Conservation (phyloP, 2,329 filamentous ascomycete species). For the Xylariaceae sp. region DNA sequence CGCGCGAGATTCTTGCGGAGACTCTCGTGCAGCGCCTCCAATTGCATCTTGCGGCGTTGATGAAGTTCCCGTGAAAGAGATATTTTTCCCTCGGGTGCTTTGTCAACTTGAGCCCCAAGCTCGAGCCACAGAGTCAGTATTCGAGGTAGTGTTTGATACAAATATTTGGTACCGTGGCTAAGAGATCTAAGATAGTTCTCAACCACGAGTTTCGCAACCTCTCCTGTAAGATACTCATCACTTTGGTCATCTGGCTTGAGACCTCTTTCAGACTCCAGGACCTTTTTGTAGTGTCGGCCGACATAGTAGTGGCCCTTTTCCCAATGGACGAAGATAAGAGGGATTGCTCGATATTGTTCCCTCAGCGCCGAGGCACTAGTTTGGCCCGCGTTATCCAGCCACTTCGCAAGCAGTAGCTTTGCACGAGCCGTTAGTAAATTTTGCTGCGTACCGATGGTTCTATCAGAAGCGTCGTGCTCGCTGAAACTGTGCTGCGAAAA, state of each 20-base stretch:
- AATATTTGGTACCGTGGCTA: slow-evolving; percentile 86
- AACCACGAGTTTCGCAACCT: slow-evolving; percentile 78
- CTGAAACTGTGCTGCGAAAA: slow-evolving; percentile 52
- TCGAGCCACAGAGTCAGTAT: slow-evolving; percentile 93
- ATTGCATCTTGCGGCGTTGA: slow-evolving; percentile 57
- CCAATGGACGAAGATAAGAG: slow-evolving; percentile 69
- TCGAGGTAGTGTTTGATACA: slow-evolving; percentile 90
- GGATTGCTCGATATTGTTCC: slow-evolving; percentile 76
- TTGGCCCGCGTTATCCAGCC: slow-evolving; percentile 93
- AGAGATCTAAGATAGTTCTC: slow-evolving; percentile 90
- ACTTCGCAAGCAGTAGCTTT: slow-evolving; percentile 86
- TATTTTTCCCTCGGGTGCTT: slow-evolving; percentile 52
- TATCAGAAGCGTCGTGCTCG: slow-evolving; percentile 38
- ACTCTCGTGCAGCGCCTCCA: slow-evolving; percentile 67
- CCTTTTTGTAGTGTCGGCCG: slow-evolving; percentile 94
- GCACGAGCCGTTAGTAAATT: slow-evolving; percentile 68
- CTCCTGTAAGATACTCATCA: slow-evolving; percentile 72
- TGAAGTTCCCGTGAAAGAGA: slow-evolving; percentile 51
- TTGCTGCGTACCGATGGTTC: slow-evolving; percentile 46
- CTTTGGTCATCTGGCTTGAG: slow-evolving; percentile 73
- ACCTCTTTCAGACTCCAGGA: slow-evolving; percentile 81
- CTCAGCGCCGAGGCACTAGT: slow-evolving; percentile 78
- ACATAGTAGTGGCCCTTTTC: slow-evolving; percentile 98
- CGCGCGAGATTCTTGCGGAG: slow-evolving; percentile 73
- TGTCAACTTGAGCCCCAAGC: slow-evolving; percentile 71